Conservation (phyloP, 768 basidiomycete genomes). For the Lyophyllum semitale region DNA sequence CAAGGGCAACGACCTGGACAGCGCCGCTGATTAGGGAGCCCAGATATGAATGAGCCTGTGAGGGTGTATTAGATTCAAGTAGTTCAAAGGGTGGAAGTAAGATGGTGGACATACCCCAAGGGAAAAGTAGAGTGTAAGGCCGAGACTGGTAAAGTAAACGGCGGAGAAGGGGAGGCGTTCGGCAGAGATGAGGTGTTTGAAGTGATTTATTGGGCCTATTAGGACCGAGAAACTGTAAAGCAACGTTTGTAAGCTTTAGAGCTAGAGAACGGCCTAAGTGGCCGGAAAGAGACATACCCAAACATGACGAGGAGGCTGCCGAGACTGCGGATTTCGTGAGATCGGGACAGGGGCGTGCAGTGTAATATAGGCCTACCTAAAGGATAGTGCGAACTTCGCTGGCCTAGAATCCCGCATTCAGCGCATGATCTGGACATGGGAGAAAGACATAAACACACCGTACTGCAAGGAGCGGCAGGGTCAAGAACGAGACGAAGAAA, state of each 20-base stretch:
- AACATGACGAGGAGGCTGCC: constrained; percentile 96
- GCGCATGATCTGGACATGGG: constrained; percentile 7
- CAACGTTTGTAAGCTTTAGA: neutral
- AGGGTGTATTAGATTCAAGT: neutral
- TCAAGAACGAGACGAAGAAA: constrained; percentile 89
- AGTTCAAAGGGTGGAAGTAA: neutral
- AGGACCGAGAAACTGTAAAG: constrained; percentile 72
- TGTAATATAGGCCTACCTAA: constrained; percentile 51
- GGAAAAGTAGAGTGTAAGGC: constrained; percentile 88
- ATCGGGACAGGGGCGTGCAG: neutral
- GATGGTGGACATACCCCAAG: constrained; percentile 66
- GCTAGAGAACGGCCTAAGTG: neutral
- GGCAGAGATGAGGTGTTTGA: constrained; percentile 82
- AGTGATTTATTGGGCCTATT: constrained; percentile 87
- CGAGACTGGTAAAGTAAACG: constrained; percentile 83
- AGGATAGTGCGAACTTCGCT: constrained; percentile 88
- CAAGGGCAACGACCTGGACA: constrained; percentile 83
- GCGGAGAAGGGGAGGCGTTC: constrained; percentile 84
- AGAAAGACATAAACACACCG: constrained; percentile 28
- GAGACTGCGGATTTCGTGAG: constrained; percentile 46
- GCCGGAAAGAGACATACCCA: constrained; percentile 54
- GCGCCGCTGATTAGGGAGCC: constrained; percentile 83
- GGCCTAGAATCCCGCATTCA: constrained; percentile 55
- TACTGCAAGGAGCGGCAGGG: constrained; percentile 57
- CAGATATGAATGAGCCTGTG: constrained; percentile 78